Evolutionary conservation across 768 basidiomycete genomes (phyloP).

Genomic region (Kwoniella botswanensis): DNA sequence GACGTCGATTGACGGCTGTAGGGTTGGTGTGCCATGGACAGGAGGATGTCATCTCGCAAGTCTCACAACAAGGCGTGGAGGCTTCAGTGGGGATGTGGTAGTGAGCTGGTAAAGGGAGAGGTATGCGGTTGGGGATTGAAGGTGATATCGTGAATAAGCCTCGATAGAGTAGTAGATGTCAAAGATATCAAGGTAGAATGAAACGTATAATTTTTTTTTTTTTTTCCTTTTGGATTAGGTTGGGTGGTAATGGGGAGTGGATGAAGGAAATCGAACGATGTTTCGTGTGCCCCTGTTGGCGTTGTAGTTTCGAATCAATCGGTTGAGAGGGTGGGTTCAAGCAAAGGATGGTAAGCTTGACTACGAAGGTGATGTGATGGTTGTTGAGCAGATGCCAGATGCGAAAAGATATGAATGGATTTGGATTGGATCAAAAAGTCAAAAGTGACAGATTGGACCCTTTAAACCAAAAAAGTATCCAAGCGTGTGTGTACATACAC

Average conservation of each 20-base stretch:
- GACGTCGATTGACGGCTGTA: slow-evolving; percentile 18
- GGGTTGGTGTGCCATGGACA: slow-evolving; percentile 27
- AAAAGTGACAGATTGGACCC: not conserved
- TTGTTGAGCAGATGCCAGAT: not conserved
- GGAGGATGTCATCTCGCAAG: slow-evolving; percentile 26
- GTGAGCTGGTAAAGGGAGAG: slow-evolving; percentile 16
- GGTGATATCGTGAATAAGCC: not conserved
- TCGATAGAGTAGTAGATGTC: not conserved
- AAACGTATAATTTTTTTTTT: not conserved
- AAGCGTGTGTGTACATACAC: not conserved
- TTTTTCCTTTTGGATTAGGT: no score
- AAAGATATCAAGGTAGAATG: no score
- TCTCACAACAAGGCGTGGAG: slow-evolving; percentile 11
- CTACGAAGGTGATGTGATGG: not conserved
- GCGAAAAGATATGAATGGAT: slow-evolving; percentile 1
- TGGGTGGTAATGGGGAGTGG: not conserved
- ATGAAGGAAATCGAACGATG: not conserved
- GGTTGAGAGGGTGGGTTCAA: not conserved
- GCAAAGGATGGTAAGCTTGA: not conserved
- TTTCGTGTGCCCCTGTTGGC: not conserved
- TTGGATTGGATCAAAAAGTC: not conserved
- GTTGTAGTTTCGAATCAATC: not conserved
- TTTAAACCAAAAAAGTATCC: not conserved
- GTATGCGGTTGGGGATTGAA: slow-evolving; percentile 1
- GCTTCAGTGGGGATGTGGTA: slow-evolving; percentile 4